A percentile compares a stretch with the other conserved stretches of the same genome.
Evolutionary conservation across 106 monocot species (phyloP).

Genomic region (Dendrobium catenatum): DNA sequence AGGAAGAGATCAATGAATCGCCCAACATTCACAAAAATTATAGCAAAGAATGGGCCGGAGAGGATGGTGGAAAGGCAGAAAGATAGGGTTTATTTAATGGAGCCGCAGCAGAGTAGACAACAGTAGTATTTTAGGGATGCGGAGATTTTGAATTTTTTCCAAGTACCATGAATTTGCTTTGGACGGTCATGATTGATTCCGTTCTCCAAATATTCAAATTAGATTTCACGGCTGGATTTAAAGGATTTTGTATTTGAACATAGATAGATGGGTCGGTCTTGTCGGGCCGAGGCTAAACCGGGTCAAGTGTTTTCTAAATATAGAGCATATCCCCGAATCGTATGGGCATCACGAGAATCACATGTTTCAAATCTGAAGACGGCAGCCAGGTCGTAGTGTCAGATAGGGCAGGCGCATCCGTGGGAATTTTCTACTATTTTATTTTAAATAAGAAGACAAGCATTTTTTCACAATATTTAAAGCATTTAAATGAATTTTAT

Average conservation of each 20-base stretch:
- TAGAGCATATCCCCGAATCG: no score
- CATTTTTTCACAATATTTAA: no score
- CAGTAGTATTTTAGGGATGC: neutral
- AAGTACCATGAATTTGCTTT: neutral
- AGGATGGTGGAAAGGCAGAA: neutral
- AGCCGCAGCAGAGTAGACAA: neutral
- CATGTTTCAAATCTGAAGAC: neutral
- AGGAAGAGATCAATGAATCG: slow-evolving; percentile 2
- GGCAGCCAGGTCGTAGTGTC: neutral
- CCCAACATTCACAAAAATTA: slow-evolving; percentile 9
- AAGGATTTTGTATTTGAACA: neutral
- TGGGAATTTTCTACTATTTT: no score
- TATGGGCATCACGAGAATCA: neutral
- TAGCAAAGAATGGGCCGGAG: neutral
- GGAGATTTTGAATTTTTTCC: neutral
- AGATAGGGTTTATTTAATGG: neutral
- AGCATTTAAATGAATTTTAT: no score
- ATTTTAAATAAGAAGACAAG: no score
- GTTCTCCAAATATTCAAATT: neutral
- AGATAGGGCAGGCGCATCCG: neutral
- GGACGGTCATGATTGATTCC: neutral
- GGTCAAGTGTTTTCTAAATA: neutral
- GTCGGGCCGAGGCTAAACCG: neutral
- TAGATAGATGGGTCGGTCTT: neutral
- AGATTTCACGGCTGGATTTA: neutral